Percentiles rank a stretch among this genome's conserved stretches.
phyloP scores from a whole-genome alignment of 192 early-diverging fungal genomes.

The Geranomyces variabilis region DNA sequence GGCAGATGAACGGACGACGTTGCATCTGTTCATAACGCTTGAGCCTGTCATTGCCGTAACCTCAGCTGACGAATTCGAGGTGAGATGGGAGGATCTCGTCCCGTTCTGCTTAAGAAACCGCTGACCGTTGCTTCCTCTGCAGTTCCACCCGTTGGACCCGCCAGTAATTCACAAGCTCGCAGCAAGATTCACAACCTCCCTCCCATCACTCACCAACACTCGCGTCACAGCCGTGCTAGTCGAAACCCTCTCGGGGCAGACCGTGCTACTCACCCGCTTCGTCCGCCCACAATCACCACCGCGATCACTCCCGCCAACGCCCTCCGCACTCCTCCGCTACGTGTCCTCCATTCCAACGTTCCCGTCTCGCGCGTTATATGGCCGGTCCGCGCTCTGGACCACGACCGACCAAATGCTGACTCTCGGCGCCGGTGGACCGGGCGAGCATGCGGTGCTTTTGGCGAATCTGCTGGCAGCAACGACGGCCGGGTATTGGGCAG shows the following conservation, averaged over 20 bases:
- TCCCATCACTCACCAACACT: neutral
- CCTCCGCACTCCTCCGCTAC: conserved; percentile 42
- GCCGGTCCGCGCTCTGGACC: conserved; percentile 35
- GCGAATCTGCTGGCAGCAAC: conserved; percentile 48
- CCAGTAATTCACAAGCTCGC: conserved; percentile 38
- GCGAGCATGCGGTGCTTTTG: conserved; percentile 60
- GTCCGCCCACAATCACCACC: conserved; percentile 54
- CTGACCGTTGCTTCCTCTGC: neutral
- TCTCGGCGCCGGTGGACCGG: conserved; percentile 49
- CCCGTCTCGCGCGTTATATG: conserved; percentile 42
- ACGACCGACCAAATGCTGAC: conserved; percentile 57
- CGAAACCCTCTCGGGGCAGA: conserved; percentile 46
- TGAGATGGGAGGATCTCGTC: neutral
- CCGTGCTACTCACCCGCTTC: conserved; percentile 47
- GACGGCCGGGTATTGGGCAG: too few relatives aligned
- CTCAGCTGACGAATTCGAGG: neutral
- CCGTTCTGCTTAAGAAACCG: too few relatives aligned
- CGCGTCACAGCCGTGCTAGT: conserved; percentile 19
- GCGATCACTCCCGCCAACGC: conserved; percentile 17
- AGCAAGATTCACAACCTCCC: conserved; percentile 27
- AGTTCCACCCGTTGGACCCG: conserved; percentile 53
- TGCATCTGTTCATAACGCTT: conserved; percentile 55
- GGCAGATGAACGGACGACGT: too few relatives aligned
- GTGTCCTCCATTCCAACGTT: conserved; percentile 54
- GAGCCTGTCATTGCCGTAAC: conserved; percentile 48